Evolutionary conservation across 2,329 filamentous ascomycete genomes (phyloP), one percentile per base, ranked within the genome.

Genomic region (Diaporthe sp.): DNA sequence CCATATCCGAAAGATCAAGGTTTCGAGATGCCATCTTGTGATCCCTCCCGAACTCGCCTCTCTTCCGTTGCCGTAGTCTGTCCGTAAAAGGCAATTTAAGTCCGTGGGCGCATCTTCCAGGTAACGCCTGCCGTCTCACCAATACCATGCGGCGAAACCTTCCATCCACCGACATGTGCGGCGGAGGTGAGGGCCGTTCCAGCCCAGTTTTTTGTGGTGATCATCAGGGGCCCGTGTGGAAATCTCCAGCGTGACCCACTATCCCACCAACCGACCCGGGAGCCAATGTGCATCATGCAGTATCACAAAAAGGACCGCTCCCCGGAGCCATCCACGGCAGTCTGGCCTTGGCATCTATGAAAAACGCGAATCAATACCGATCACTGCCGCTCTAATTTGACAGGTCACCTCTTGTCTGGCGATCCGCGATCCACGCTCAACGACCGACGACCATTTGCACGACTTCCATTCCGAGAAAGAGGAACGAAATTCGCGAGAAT

Each of bases 221-320:
- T 67, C 64, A 52, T 67, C 64, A 67, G 64, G 64, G 64, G 64
- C 64, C 64, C 45, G 64, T 67, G 61, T 52, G 61, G 45, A 67
- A 66, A 66, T 50, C 40, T 35, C 40, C 40, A 50, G 60, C 33
- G n/a, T 38, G 61, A 52, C 33, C 61, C 61, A 67, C 61, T 22
- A 22, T 28, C 64, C 45, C 64, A 64, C 60, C 22, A 47, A 0
- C 45, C 45, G 30, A 25, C 42, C 45, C 45, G 64, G 64, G 52
- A 52, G 42, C 22, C 38, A 38, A 42, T 42, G 58, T 45, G n/a
- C n/a, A 52, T 52, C 64, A 64, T 52, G 64, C 64, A 52, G 64
- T 30, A 67, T 52, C 64, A 67, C 64, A 67, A 67, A 67, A 67
- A 40, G 64, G 45, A 45, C 38, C 45, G 64, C 64, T 52, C 64